Percentiles rank a stretch among this genome's conserved stretches.
phyloP scores from a whole-genome alignment of 2,329 filamentous ascomycete species.

The Cytospora chrysosperma region DNA sequence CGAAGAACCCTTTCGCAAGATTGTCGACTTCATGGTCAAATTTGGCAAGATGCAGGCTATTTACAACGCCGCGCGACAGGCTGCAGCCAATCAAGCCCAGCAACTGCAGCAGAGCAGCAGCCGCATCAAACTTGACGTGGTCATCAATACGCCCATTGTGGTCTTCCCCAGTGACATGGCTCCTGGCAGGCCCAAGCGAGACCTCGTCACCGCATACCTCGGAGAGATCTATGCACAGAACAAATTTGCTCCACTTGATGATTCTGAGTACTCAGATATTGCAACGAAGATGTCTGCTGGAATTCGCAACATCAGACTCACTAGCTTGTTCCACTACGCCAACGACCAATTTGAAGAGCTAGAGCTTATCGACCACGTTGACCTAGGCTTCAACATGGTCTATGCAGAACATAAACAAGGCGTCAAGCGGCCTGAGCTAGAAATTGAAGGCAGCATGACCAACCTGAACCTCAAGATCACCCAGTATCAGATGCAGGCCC shows the following conservation, averaged over 20 bases:
- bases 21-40: conserved; percentile 96
- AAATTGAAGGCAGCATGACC: conserved; percentile 89
- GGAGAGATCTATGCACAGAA: conserved; percentile 98
- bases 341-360: conserved; percentile 75
- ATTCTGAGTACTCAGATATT: conserved; percentile 68
- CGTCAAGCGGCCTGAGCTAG: conserved; percentile 80
- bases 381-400: conserved; percentile 87
- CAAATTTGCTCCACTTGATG: conserved; percentile 81
- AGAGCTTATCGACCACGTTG: conserved; percentile 95
- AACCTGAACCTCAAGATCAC: conserved; percentile 88
- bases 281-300: conserved; percentile 90
- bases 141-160: conserved; percentile 92
- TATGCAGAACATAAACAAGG: conserved; percentile 83
- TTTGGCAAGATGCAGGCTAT: conserved; percentile 99
- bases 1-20: conserved; percentile 96
- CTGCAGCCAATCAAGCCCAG: conserved; percentile 87
- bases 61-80: conserved; percentile 94
- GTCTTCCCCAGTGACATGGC: conserved; percentile 82
- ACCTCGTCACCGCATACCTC: conserved; percentile 87
- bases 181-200: conserved; percentile 68
- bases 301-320: conserved; percentile 87
- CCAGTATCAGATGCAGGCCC: conserved; percentile 85
- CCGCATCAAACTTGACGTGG: conserved; percentile 89
- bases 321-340: conserved; percentile 82
- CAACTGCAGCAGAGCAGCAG: conserved; percentile 89